Evolutionary conservation across 2,329 filamentous ascomycete genomes (phyloP).

Genomic region (Xylariales sp.): DNA sequence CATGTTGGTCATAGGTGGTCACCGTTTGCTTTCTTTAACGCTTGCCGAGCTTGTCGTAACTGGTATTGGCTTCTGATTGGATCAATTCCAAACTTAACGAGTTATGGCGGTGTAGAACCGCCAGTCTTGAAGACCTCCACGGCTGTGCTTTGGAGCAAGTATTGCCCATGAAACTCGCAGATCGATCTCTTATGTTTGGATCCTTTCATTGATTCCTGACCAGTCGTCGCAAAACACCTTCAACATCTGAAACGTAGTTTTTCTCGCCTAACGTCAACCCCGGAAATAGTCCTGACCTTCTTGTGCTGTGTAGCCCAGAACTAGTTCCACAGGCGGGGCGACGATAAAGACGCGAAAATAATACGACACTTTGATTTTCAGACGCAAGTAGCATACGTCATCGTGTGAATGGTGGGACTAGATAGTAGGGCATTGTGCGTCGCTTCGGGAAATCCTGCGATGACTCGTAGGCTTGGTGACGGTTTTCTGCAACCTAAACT

Average conservation of each 20-base stretch:
- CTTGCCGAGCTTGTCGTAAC: not conserved
- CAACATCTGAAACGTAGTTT: constrained; percentile 4
- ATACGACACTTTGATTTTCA: no score
- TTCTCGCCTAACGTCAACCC: constrained; percentile 7
- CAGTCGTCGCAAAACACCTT: constrained; percentile 1
- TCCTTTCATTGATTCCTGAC: not conserved
- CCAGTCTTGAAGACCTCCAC: not conserved
- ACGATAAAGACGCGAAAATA: not conserved
- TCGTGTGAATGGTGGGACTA: no score
- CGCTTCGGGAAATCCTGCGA: no score
- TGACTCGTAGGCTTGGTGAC: not conserved
- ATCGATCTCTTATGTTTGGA: constrained; percentile 1
- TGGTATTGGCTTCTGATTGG: not conserved
- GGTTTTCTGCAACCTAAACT: not conserved
- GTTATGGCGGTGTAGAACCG: constrained; percentile 4
- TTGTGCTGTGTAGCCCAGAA: not conserved
- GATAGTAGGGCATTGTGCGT: no score
- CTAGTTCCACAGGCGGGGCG: not conserved
- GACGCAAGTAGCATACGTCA: no score
- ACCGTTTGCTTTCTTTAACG: not conserved
- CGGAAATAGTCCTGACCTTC: not conserved
- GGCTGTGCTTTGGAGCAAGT: not conserved
- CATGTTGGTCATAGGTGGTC: not conserved
- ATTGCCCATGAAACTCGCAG: not conserved
- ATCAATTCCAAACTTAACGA: not conserved